phyloP scores from a whole-genome alignment of 768 basidiomycete genomes.

The Epithele typhae region DNA sequence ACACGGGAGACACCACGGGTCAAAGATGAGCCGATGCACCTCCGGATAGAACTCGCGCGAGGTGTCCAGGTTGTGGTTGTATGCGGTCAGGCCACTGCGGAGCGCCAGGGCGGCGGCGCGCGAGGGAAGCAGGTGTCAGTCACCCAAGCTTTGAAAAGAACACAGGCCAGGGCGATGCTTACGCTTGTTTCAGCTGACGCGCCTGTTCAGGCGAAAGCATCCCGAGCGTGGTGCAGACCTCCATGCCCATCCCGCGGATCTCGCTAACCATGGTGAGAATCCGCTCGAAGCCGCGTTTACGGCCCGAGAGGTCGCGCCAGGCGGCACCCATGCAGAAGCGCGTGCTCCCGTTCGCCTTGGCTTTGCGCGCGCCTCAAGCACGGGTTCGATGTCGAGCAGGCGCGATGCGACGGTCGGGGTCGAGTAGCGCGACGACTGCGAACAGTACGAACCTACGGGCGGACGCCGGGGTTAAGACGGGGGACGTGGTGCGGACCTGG shows the following conservation, averaged over 20 bases:
- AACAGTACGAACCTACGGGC: conserved; percentile 85
- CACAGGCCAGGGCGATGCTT: conserved; percentile 34
- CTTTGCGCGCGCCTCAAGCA: conserved; percentile 86
- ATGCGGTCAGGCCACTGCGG: conserved; percentile 84
- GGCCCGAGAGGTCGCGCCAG: conserved; percentile 91
- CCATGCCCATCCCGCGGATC: conserved; percentile 95
- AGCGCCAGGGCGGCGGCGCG: background rate
- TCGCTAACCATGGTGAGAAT: conserved; percentile 91
- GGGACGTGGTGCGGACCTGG: background rate
- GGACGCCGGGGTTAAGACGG: conserved; percentile 5
- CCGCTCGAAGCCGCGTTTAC: conserved; percentile 89
- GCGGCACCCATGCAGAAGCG: conserved; percentile 99
- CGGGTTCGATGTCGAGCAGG: conserved; percentile 85
- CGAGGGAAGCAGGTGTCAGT: too few relatives aligned
- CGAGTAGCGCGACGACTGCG: conserved; percentile 91
- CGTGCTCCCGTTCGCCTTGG: conserved; percentile 95
- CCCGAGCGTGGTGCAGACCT: conserved; percentile 97
- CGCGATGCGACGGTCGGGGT: conserved; percentile 87
- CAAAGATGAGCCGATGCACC: conserved; percentile 36
- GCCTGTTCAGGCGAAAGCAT: conserved; percentile 97
- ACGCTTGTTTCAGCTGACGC: conserved; percentile 88
- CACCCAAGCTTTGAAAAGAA: too few relatives aligned
- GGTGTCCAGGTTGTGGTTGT: conserved; percentile 98
- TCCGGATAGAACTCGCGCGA: conserved; percentile 95
- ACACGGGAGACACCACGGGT: too few relatives aligned